Conservation (phyloP, 768 basidiomycete species). For the Phallus indusiatus region DNA sequence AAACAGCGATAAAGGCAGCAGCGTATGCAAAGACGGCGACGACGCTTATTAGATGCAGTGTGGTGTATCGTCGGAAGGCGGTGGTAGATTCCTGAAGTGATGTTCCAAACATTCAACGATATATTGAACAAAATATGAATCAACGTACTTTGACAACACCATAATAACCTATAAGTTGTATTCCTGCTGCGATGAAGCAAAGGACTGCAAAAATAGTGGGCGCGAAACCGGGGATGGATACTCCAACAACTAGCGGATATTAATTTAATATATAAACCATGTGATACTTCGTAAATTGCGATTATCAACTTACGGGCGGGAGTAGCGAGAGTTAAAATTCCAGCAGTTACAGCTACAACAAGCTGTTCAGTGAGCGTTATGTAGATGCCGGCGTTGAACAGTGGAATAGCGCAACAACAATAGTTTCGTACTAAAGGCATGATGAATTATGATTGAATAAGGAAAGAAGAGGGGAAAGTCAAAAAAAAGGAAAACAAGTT, state of each 20-base stretch:
- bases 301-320: slow-evolving; percentile 53
- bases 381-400: slow-evolving; percentile 88
- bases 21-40: slow-evolving; percentile 63
- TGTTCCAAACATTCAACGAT: not conserved
- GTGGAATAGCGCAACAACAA: slow-evolving; percentile 88
- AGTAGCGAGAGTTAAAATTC: slow-evolving; percentile 66
- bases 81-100: slow-evolving; percentile 52
- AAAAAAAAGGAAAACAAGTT: not conserved
- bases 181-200: slow-evolving; percentile 63
- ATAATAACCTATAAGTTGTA: slow-evolving; percentile 79
- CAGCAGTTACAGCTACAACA: slow-evolving; percentile 52
- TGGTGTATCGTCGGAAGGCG: slow-evolving; percentile 59
- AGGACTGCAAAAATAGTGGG: slow-evolving; percentile 63
- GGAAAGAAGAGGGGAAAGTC: not conserved
- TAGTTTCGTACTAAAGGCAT: slow-evolving; percentile 47
- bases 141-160: slow-evolving; percentile 65
- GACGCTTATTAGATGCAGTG: slow-evolving; percentile 47
- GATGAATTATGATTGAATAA: not conserved
- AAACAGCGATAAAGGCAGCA: slow-evolving; percentile 74
- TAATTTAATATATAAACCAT: slow-evolving; percentile 1
- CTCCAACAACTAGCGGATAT: slow-evolving; percentile 62
- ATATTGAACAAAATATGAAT: slow-evolving; percentile 1
- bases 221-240: slow-evolving; percentile 70
- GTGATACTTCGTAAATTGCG: slow-evolving; percentile 9
- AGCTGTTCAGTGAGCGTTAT: slow-evolving; percentile 70